phyloP scores from a whole-genome alignment of 495 filamentous ascomycete genomes.

The Sporormia fimetaria region DNA sequence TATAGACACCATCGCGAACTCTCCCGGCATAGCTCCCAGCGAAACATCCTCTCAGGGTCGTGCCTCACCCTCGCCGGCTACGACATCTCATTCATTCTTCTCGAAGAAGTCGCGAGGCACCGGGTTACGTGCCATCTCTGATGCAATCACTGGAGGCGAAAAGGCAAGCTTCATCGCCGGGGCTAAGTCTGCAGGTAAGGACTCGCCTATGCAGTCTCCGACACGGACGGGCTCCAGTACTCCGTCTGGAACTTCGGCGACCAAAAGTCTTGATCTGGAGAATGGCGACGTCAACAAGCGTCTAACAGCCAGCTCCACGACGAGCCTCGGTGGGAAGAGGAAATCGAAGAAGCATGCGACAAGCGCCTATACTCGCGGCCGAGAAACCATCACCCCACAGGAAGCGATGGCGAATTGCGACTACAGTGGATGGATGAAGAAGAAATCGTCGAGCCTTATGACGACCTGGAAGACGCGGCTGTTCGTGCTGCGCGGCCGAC shows the following conservation, averaged over 20 bases:
- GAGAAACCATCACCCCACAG: constrained; percentile 68
- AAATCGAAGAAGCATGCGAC: constrained; percentile 84
- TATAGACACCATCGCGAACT: constrained; percentile 38
- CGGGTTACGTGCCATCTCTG: constrained; percentile 70
- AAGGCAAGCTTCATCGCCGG: constrained; percentile 40
- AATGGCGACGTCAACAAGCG: constrained; percentile 50
- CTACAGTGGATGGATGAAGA: constrained; percentile 99
- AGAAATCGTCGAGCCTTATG: constrained; percentile 89
- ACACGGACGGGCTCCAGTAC: constrained; percentile 75
- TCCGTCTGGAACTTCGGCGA: constrained; percentile 62
- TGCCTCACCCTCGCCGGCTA: constrained; percentile 35
- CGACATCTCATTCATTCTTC: constrained; percentile 25
- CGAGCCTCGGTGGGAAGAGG: constrained; percentile 23
- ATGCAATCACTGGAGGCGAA: constrained; percentile 57
- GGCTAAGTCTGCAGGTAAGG: constrained; percentile 43
- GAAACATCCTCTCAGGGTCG: constrained; percentile 41
- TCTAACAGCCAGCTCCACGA: constrained; percentile 17
- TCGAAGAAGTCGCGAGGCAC: constrained; percentile 33
- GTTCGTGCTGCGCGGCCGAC: constrained; percentile 82
- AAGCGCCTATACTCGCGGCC: constrained; percentile 79
- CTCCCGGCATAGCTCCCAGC: constrained; percentile 40
- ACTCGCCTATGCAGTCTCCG: constrained; percentile 55
- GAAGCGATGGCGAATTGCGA: constrained; percentile 82
- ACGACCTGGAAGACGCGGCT: constrained; percentile 92
- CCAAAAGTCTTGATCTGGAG: constrained; percentile 67